Evolutionary conservation across 768 basidiomycete species (phyloP).

Genomic region (Boletellus sp.): DNA sequence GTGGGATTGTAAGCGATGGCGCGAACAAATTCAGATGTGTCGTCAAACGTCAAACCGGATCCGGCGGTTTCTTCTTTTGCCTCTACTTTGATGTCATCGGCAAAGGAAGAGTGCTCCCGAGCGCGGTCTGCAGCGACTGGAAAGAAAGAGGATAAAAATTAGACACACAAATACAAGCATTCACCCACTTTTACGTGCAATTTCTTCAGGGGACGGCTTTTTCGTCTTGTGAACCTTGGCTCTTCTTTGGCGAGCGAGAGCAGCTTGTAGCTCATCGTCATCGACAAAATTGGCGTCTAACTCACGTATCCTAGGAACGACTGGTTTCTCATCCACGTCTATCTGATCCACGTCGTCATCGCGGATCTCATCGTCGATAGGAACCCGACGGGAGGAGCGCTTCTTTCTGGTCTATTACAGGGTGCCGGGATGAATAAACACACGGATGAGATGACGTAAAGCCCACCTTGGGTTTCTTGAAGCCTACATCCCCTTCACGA

Average conservation of each 20-base stretch:
- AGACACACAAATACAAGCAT: neutral
- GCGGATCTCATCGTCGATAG: constrained; percentile 38
- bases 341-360: constrained; percentile 41
- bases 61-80: constrained; percentile 36
- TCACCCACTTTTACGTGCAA: constrained; percentile 68
- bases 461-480: constrained; percentile 88
- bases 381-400: constrained; percentile 62
- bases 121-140: constrained; percentile 64
- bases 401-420: constrained; percentile 84
- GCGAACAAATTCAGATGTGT: constrained; percentile 95
- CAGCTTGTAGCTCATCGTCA: constrained; percentile 96
- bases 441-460: neutral
- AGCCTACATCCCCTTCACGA: constrained; percentile 87
- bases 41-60: constrained; percentile 80
- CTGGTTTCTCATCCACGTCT: constrained; percentile 78
- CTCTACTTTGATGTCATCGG: constrained; percentile 45
- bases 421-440: neutral
- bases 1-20: constrained; percentile 68
- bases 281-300: constrained; percentile 91
- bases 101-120: constrained; percentile 44
- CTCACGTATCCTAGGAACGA: constrained; percentile 63
- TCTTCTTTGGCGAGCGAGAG: constrained; percentile 79
- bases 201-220: constrained; percentile 76
- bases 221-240: constrained; percentile 75
- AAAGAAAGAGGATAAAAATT: neutral